Percentiles rank a stretch among this genome's conserved stretches.
Evolutionary conservation across 768 basidiomycete genomes (phyloP).

Genomic region (Leucocoprinus birnbaumii): DNA sequence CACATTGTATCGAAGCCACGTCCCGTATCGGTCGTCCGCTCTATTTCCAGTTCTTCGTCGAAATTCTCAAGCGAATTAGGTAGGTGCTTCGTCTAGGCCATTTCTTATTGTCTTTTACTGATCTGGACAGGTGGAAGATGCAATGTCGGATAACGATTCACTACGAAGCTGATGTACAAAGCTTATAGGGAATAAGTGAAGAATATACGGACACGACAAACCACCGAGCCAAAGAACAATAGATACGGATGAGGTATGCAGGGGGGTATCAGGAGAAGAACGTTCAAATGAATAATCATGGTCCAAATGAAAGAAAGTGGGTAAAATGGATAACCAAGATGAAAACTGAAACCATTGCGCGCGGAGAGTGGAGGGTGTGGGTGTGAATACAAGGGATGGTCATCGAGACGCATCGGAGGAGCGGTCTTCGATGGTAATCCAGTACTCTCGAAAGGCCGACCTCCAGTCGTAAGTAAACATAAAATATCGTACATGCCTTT

Average conservation of each 20-base stretch:
- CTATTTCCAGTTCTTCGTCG: slow-evolving; percentile 14
- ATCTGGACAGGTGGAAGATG: slow-evolving; percentile 14
- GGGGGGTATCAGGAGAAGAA: slow-evolving; percentile 19
- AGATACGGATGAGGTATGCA: slow-evolving; percentile 15
- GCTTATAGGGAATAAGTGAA: slow-evolving; percentile 15
- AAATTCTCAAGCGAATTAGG: slow-evolving; percentile 17
- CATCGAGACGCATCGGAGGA: slow-evolving; percentile 39
- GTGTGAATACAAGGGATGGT: slow-evolving; percentile 20
- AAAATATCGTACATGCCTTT: slow-evolving; percentile 27
- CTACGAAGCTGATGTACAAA: slow-evolving; percentile 18
- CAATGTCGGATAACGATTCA: slow-evolving; percentile 21
- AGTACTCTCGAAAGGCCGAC: slow-evolving; percentile 36
- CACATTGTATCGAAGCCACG: slow-evolving; percentile 5
- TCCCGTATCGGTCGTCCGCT: slow-evolving; percentile 15
- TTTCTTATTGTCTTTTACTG: slow-evolving; percentile 27
- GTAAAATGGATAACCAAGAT: background rate
- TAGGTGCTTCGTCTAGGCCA: slow-evolving; percentile 18
- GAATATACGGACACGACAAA: slow-evolving; percentile 6
- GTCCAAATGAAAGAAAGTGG: slow-evolving; percentile 20
- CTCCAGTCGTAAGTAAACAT: slow-evolving; percentile 23
- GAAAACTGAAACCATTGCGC: slow-evolving; percentile 14
- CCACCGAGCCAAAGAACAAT: slow-evolving; percentile 9
- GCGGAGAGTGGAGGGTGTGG: background rate
- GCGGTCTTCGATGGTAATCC: slow-evolving; percentile 26
- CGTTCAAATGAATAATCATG: slow-evolving; percentile 17